These are phyloP conservation scores for Phoenix dactylifera DNA, from an alignment of 176 grass and related monocot genomes.

Conservation along the genomic window DNA sequence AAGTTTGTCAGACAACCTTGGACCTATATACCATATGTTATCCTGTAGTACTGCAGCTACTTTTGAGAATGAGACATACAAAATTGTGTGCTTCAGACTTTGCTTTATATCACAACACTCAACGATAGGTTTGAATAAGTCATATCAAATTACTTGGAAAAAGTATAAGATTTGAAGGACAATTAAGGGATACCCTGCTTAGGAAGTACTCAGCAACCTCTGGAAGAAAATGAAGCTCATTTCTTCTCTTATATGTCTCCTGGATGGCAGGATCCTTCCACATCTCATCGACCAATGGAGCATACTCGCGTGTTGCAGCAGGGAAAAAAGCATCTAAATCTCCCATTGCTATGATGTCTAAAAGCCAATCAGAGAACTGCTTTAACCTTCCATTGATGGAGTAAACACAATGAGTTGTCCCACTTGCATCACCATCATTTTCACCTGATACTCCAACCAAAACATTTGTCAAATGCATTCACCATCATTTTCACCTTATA, in stretches of 20 bases:
- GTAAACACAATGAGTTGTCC: conserved; percentile 48
- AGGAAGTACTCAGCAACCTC: conserved; percentile 84
- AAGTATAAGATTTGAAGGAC: not conserved
- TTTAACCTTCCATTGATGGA: conserved; percentile 83
- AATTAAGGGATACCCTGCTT: conserved; percentile 49
- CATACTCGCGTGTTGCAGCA: conserved; percentile 86
- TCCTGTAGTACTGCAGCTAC: no score
- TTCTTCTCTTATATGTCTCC: conserved; percentile 89
- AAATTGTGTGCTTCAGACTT: no score
- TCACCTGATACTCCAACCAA: conserved; percentile 10
- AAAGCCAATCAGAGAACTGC: conserved; percentile 89
- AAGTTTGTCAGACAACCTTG: no score
- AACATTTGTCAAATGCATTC: no score
- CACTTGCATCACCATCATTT: conserved; percentile 35
- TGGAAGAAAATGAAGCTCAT: conserved; percentile 86
- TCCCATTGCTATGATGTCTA: conserved; percentile 94
- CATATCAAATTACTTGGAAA: not conserved
- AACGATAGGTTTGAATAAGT: no score
- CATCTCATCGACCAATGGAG: conserved; percentile 81
- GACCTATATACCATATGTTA: no score
- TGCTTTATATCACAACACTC: no score
- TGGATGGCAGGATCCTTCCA: conserved; percentile 89
- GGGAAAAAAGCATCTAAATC: conserved; percentile 92
- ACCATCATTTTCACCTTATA: no score
- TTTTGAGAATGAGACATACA: no score